These are phyloP conservation scores for Candida vartiovaarae DNA, from an alignment of 805 yeast species.

Conservation along the genomic window DNA sequence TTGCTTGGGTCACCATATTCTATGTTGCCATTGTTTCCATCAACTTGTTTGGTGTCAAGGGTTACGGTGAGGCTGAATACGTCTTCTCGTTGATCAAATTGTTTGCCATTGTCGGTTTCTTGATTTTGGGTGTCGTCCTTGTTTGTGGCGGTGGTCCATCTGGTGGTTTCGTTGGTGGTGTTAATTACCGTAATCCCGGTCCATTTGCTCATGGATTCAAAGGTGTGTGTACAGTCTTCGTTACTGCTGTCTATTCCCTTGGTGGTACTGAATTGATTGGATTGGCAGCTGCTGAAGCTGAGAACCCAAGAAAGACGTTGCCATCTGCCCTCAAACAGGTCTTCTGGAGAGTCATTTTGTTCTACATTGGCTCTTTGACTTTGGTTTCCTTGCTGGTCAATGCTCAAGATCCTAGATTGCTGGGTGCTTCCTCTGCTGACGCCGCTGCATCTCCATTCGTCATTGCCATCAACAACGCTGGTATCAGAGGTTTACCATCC, in stretches of 20 bases:
- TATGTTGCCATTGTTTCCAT: conserved; percentile 40
- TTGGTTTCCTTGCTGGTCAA: conserved; percentile 43
- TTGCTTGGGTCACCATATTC: conserved; percentile 44
- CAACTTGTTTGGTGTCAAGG: conserved; percentile 47
- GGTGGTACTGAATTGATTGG: conserved; percentile 49
- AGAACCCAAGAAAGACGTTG: conserved; percentile 38
- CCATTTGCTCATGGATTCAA: conserved; percentile 55
- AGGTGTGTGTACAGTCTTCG: conserved; percentile 47
- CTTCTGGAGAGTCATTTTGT: conserved; percentile 46
- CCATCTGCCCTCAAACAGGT: conserved; percentile 51
- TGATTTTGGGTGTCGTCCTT: conserved; percentile 45
- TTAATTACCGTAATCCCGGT: conserved; percentile 48
- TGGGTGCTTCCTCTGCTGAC: conserved; percentile 24
- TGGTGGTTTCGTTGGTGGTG: conserved; percentile 37
- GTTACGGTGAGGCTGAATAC: conserved; percentile 50
- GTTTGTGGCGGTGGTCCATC: conserved; percentile 43
- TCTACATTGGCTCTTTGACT: conserved; percentile 38
- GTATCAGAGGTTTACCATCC: conserved; percentile 30
- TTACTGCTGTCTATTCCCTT: conserved; percentile 49
- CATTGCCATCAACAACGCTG: conserved; percentile 35
- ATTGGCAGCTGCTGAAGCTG: conserved; percentile 43
- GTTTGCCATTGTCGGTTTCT: conserved; percentile 43
- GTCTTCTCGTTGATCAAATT: conserved; percentile 42
- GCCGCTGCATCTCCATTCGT: conserved; percentile 42
- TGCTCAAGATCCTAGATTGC: conserved; percentile 30